phyloP scores from a whole-genome alignment of 2,329 filamentous ascomycete genomes.

The Pseudogymnoascus pannorum region DNA sequence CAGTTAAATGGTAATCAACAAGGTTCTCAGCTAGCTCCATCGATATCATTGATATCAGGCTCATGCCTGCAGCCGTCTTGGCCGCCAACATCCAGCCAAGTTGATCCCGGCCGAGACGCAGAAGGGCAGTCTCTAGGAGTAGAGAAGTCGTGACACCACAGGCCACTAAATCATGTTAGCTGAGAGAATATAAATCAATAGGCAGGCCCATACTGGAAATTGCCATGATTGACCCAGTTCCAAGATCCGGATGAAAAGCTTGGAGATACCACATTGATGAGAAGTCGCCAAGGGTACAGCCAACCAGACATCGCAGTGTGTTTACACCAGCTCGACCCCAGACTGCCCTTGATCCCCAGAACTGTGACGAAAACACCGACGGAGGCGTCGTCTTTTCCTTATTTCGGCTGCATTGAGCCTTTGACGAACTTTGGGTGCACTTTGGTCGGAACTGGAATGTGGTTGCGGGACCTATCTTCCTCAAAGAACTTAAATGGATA shows the following conservation, averaged over 20 bases:
- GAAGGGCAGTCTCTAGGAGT: slow-evolving; percentile 44
- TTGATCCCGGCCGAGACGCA: slow-evolving; percentile 40
- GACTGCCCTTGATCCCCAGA: slow-evolving; percentile 29
- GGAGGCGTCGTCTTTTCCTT: neutral
- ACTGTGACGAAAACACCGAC: slow-evolving; percentile 14
- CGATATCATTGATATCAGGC: slow-evolving; percentile 50
- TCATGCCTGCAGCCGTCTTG: slow-evolving; percentile 50
- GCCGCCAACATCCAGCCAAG: slow-evolving; percentile 40
- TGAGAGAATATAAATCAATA: neutral
- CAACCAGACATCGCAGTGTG: slow-evolving; percentile 47
- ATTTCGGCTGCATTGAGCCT: neutral
- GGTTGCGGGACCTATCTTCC: neutral
- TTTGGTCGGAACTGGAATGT: slow-evolving; percentile 1
- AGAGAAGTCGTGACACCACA: slow-evolving; percentile 45
- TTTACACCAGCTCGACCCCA: slow-evolving; percentile 48
- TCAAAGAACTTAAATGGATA: neutral
- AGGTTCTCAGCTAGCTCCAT: slow-evolving; percentile 50
- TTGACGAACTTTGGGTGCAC: neutral
- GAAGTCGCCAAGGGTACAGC: slow-evolving; percentile 50
- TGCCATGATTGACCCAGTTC: slow-evolving; percentile 41
- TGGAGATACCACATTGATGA: slow-evolving; percentile 49
- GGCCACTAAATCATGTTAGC: slow-evolving; percentile 35
- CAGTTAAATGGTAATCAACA: slow-evolving; percentile 49
- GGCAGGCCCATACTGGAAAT: slow-evolving; percentile 37
- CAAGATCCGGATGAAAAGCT: slow-evolving; percentile 38